Conservation (phyloP, 345 rosid species). For the Lagerstroemia speciosa region DNA sequence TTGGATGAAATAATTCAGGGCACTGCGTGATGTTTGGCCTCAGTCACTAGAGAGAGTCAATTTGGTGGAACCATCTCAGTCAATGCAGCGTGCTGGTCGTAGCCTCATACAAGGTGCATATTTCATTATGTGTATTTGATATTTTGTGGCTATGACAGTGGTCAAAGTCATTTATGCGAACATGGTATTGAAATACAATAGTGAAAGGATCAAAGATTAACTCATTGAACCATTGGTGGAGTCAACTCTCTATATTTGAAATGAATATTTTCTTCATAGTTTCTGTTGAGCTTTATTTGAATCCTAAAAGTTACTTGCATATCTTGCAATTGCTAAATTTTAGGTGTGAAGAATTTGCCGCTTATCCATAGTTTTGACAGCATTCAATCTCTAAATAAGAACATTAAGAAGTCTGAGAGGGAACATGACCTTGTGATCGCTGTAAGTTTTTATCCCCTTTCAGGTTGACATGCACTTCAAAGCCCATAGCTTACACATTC, state of each 20-base stretch:
- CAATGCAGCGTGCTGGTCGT: conserved; percentile 92
- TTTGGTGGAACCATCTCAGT: conserved; percentile 88
- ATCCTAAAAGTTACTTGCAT: not conserved
- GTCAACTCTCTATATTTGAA: not conserved
- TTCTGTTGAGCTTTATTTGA: not conserved
- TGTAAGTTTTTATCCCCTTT: conserved; percentile 49
- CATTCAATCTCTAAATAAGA: conserved; percentile 61
- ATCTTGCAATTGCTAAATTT: conserved; percentile 2
- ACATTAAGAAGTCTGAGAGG: conserved; percentile 48
- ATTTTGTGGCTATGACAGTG: not conserved
- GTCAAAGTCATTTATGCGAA: not conserved
- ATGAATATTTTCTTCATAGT: not conserved
- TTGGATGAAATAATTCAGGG: conserved; percentile 37
- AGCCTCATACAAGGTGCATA: conserved; percentile 60
- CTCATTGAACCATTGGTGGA: not conserved
- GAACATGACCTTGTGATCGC: conserved; percentile 94
- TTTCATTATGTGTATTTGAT: not conserved
- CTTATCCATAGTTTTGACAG: conserved; percentile 67
- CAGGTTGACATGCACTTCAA: not conserved
- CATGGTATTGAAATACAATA: not conserved
- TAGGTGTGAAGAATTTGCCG: conserved; percentile 72
- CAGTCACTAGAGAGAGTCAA: conserved; percentile 55
- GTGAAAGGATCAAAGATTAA: not conserved
- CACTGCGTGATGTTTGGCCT: conserved; percentile 87
- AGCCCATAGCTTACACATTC: not conserved